These are phyloP conservation scores for Trypanosoma rangeli DNA, from an alignment of 208 protist genomes.

Conservation along the genomic window DNA sequence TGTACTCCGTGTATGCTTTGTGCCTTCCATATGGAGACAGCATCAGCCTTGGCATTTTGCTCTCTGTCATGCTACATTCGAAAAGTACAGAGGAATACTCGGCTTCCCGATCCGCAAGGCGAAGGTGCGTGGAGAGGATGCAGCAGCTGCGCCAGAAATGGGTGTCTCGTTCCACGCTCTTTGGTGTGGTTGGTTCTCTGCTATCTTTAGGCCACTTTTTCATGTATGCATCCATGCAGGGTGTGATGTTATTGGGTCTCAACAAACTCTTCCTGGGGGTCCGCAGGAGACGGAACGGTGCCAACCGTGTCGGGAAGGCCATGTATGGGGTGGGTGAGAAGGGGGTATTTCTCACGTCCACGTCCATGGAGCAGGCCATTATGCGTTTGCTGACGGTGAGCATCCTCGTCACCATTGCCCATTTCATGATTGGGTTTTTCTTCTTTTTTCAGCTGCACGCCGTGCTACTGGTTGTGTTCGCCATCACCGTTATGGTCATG, in stretches of 20 bases:
- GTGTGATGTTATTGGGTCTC: conserved; percentile 53
- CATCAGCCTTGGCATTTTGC: conserved; percentile 49
- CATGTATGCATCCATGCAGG: conserved; percentile 47
- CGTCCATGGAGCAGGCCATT: conserved; percentile 30
- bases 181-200: conserved; percentile 39
- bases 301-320: neutral
- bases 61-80: conserved; percentile 70
- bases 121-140: conserved; percentile 49
- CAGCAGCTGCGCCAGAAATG: conserved; percentile 30
- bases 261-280: conserved; percentile 40
- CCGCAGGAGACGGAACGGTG: neutral
- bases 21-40: conserved; percentile 54
- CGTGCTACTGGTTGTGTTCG: conserved; percentile 40
- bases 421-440: conserved; percentile 39
- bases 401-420: conserved; percentile 34
- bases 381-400: conserved; percentile 35
- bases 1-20: conserved; percentile 47
- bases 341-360: conserved; percentile 34
- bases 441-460: conserved; percentile 54
- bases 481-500: conserved; percentile 35
- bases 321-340: neutral
- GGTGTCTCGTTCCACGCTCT: conserved; percentile 31
- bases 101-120: conserved; percentile 23
- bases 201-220: conserved; percentile 45
- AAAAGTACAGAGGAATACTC: conserved; percentile 34